A percentile compares a stretch with the other conserved stretches of the same genome.
Conservation (phyloP, 768 basidiomycete species). For the Panellus pusillus region DNA sequence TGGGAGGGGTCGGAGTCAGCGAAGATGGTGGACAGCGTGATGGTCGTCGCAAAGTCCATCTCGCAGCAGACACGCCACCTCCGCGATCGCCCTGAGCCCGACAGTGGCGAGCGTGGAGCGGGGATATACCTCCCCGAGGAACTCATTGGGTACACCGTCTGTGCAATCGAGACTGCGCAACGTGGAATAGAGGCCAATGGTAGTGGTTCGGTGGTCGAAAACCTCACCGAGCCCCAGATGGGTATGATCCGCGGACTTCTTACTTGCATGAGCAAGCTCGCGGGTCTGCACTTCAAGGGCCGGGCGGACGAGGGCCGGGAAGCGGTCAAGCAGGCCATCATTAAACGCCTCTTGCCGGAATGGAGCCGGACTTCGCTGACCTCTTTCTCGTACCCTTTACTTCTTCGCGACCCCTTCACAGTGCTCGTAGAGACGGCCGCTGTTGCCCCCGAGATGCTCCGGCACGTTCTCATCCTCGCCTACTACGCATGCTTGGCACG, state of each 20-base stretch:
- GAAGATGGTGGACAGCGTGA: slow-evolving; percentile 87
- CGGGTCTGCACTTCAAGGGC: slow-evolving; percentile 66
- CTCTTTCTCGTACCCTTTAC: slow-evolving; percentile 80
- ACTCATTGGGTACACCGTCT: slow-evolving; percentile 84
- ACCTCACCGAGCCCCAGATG: slow-evolving; percentile 73
- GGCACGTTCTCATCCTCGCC: slow-evolving; percentile 82
- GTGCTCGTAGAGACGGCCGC: slow-evolving; percentile 89
- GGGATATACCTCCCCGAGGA: slow-evolving; percentile 93
- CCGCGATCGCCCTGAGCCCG: slow-evolving; percentile 73
- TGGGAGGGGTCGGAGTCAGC: slow-evolving; percentile 57
- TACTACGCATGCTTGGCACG: slow-evolving; percentile 92
- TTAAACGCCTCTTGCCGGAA: slow-evolving; percentile 87
- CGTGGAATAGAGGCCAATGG: slow-evolving; percentile 58
- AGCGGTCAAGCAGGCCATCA: slow-evolving; percentile 78
- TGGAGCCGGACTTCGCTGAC: slow-evolving; percentile 87
- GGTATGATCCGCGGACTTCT: slow-evolving; percentile 79
- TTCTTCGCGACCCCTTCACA: slow-evolving; percentile 88
- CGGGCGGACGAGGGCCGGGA: slow-evolving; percentile 75
- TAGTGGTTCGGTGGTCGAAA: slow-evolving; percentile 62
- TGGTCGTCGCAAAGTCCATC: slow-evolving; percentile 72
- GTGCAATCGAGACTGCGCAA: slow-evolving; percentile 76
- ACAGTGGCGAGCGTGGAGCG: slow-evolving; percentile 70
- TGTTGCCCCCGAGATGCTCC: slow-evolving; percentile 85
- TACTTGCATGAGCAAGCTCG: slow-evolving; percentile 64
- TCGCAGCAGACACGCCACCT: slow-evolving; percentile 86